phyloP scores from a whole-genome alignment of 345 rosid species.

The Salix arbutifolia region DNA sequence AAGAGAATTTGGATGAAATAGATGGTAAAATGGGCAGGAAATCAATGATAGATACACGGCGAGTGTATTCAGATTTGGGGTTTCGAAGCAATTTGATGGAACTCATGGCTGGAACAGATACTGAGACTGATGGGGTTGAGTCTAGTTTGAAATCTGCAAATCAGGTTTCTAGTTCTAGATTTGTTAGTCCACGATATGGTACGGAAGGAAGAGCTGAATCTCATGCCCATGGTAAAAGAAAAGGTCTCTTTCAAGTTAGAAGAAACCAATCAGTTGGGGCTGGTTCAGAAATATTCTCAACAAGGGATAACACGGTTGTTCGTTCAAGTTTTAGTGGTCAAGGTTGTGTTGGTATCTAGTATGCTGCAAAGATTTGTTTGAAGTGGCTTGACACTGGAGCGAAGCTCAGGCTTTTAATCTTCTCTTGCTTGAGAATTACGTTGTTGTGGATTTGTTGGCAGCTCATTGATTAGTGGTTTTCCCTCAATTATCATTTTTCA shows the following conservation, averaged over 20 bases:
- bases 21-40: slow-evolving; percentile 32
- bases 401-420: slow-evolving; percentile 21
- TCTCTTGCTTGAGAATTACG: slow-evolving; percentile 26
- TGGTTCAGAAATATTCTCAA: slow-evolving; percentile 27
- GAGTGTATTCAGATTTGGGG: slow-evolving; percentile 73
- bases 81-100: slow-evolving; percentile 71
- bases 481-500: slow-evolving; percentile 5
- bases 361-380: not conserved
- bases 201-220: slow-evolving; percentile 25
- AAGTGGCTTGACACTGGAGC: slow-evolving; percentile 15
- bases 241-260: slow-evolving; percentile 13
- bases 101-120: slow-evolving; percentile 51
- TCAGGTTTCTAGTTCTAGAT: slow-evolving; percentile 38
- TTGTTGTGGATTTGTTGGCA: slow-evolving; percentile 22
- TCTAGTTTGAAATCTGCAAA: slow-evolving; percentile 16
- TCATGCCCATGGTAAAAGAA: slow-evolving; percentile 7
- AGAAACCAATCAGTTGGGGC: slow-evolving; percentile 37
- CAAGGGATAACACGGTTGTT: slow-evolving; percentile 15
- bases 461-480: slow-evolving; percentile 17
- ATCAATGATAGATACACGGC: slow-evolving; percentile 36
- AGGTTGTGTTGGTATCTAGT: slow-evolving; percentile 18
- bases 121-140: slow-evolving; percentile 18
- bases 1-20: slow-evolving; percentile 25
- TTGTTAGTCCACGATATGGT: slow-evolving; percentile 32
- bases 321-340: slow-evolving; percentile 16